Conservation (phyloP, 106 monocot species). For the Dendrobium chrysotoxum region DNA sequence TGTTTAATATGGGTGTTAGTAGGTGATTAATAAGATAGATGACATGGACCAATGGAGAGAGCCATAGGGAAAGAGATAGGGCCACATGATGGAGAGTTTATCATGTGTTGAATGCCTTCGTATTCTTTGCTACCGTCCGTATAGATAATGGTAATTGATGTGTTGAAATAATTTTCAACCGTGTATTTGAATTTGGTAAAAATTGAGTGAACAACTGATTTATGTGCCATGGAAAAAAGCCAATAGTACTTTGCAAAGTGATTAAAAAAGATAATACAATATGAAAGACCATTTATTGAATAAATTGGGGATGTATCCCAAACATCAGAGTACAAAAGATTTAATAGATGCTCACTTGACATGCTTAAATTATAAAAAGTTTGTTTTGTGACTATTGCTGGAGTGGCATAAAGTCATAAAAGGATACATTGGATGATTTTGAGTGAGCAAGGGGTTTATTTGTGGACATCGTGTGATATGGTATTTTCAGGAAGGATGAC, state of each 20-base stretch:
- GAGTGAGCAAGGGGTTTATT: neutral
- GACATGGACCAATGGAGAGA: neutral
- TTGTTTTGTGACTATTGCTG: neutral
- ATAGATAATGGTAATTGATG: neutral
- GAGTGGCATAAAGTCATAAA: neutral
- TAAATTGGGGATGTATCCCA: neutral
- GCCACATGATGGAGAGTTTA: no score
- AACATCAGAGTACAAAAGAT: neutral
- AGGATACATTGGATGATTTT: neutral
- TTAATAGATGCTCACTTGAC: neutral
- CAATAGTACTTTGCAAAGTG: neutral
- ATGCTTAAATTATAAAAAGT: neutral
- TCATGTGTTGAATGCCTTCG: neutral
- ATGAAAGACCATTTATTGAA: neutral
- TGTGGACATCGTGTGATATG: neutral
- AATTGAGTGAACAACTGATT: neutral
- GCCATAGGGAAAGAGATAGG: neutral
- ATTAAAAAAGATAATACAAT: neutral
- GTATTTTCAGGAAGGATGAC: neutral
- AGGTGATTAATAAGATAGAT: neutral
- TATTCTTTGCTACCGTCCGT: neutral
- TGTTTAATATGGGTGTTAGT: neutral
- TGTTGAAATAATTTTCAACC: neutral
- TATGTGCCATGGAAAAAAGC: neutral
- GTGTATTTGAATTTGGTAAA: neutral